These are phyloP conservation scores for Vitis riparia DNA, from an alignment of 164 flowering plant species.

Conservation along the genomic window DNA sequence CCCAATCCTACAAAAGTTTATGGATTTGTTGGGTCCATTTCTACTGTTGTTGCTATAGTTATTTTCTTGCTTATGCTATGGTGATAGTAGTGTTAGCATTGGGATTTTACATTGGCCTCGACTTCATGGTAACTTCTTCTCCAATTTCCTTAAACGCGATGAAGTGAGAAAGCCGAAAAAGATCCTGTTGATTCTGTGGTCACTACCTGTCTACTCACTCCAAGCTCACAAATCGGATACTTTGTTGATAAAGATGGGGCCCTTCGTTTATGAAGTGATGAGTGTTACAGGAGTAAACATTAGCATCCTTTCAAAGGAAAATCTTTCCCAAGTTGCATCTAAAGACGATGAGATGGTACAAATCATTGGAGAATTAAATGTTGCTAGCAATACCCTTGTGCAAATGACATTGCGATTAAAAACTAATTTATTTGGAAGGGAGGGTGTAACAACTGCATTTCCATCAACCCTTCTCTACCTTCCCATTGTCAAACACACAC, in stretches of 20 bases:
- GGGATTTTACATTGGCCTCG: too few relatives aligned
- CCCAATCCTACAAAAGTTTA: too few relatives aligned
- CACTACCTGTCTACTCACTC: conserved; percentile 67
- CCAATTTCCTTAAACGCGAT: conserved; percentile 27
- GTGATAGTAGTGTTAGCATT: too few relatives aligned
- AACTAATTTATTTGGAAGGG: conserved; percentile 67
- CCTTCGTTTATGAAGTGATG: conserved; percentile 65
- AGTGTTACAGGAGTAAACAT: conserved; percentile 66
- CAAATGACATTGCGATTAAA: conserved; percentile 57
- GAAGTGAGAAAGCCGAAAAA: conserved; percentile 68
- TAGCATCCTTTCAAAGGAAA: conserved; percentile 67
- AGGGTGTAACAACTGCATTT: conserved; percentile 48
- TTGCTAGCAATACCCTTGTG: conserved; percentile 58
- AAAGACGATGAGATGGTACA: conserved; percentile 83
- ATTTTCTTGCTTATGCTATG: too few relatives aligned
- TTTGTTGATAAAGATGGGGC: conserved; percentile 78
- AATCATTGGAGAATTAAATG: conserved; percentile 66
- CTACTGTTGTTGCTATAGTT: too few relatives aligned
- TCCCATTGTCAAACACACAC: conserved; percentile 38
- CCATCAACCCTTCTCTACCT: conserved; percentile 57
- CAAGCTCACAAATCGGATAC: conserved; percentile 69
- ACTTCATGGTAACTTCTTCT: too few relatives aligned
- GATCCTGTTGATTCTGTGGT: conserved; percentile 50
- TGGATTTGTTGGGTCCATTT: too few relatives aligned
- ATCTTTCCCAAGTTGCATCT: conserved; percentile 65